Evolutionary conservation across 805 yeast genomes (phyloP).

Genomic region (Starmerella etchellsii): DNA sequence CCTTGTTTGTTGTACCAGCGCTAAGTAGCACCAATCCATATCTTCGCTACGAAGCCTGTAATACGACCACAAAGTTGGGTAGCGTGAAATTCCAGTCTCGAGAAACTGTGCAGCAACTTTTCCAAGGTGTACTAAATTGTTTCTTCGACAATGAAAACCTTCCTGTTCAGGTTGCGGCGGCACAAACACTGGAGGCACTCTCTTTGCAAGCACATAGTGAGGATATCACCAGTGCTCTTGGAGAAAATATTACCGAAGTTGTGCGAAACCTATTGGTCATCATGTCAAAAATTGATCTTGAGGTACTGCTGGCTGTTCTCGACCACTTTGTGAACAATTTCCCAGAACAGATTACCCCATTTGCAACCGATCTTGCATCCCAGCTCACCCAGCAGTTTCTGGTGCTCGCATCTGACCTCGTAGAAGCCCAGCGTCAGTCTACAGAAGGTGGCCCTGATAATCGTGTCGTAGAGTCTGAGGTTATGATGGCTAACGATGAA

Average conservation of each 20-base stretch:
- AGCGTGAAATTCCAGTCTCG: slow-evolving; percentile 45
- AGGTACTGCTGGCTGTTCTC: slow-evolving; percentile 77
- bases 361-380: slow-evolving; percentile 55
- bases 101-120: slow-evolving; percentile 53
- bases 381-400: slow-evolving; percentile 57
- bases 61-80: slow-evolving; percentile 43
- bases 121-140: slow-evolving; percentile 28
- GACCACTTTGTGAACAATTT: slow-evolving; percentile 89
- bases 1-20: slow-evolving; percentile 55
- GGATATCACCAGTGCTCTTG: slow-evolving; percentile 38
- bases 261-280: slow-evolving; percentile 67
- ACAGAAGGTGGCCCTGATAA: slow-evolving; percentile 22
- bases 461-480: slow-evolving; percentile 19
- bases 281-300: slow-evolving; percentile 74
- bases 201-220: slow-evolving; percentile 42
- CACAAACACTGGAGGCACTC: slow-evolving; percentile 73
- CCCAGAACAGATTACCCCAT: slow-evolving; percentile 81
- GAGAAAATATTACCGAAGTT: slow-evolving; percentile 58
- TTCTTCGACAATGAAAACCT: slow-evolving; percentile 36
- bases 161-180: slow-evolving; percentile 75
- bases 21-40: slow-evolving; percentile 44
- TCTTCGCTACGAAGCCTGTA: slow-evolving; percentile 50
- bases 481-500: slow-evolving; percentile 39
- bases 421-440: slow-evolving; percentile 30
- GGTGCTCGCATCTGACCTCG: slow-evolving; percentile 52